These are phyloP conservation scores for Lentinula novae-zelandiae DNA, from an alignment of 1,284 basidiomycete species.

Conservation along the genomic window DNA sequence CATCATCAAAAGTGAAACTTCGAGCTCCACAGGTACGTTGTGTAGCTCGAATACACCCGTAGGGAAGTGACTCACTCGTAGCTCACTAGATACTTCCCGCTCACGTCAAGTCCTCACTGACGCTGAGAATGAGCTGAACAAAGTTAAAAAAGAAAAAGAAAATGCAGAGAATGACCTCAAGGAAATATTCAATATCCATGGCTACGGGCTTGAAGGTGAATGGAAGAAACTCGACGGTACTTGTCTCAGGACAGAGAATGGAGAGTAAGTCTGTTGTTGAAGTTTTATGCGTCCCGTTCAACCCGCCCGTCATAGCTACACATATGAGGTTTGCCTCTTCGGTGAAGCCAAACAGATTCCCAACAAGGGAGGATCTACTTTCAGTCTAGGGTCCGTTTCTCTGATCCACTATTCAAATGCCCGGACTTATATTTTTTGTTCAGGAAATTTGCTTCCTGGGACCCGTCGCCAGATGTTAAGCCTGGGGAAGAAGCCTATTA, in stretches of 20 bases:
- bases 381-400: slow-evolving; percentile 77
- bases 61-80: background rate
- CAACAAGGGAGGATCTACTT: slow-evolving; percentile 74
- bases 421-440: slow-evolving; percentile 4
- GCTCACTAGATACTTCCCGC: slow-evolving; percentile 43
- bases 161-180: slow-evolving; percentile 50
- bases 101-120: slow-evolving; percentile 66
- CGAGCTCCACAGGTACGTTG: slow-evolving; percentile 41
- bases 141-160: slow-evolving; percentile 43
- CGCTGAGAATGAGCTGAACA: slow-evolving; percentile 50
- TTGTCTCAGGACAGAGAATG: slow-evolving; percentile 80
- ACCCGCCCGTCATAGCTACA: slow-evolving; percentile 58
- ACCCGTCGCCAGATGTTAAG: slow-evolving; percentile 49
- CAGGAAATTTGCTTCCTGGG: slow-evolving; percentile 80
- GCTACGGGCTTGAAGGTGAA: slow-evolving; percentile 83
- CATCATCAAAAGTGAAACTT: slow-evolving; percentile 39
- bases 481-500: slow-evolving; percentile 75
- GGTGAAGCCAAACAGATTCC: slow-evolving; percentile 86
- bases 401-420: background rate
- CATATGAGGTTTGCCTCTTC: slow-evolving; percentile 96
- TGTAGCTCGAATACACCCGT: background rate
- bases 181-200: slow-evolving; percentile 58
- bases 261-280: slow-evolving; percentile 66
- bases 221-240: slow-evolving; percentile 92
- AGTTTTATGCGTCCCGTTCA: background rate